Evolutionary conservation across 148 eudicot species (phyloP).

Genomic region (Rhododendron williamsianum): DNA sequence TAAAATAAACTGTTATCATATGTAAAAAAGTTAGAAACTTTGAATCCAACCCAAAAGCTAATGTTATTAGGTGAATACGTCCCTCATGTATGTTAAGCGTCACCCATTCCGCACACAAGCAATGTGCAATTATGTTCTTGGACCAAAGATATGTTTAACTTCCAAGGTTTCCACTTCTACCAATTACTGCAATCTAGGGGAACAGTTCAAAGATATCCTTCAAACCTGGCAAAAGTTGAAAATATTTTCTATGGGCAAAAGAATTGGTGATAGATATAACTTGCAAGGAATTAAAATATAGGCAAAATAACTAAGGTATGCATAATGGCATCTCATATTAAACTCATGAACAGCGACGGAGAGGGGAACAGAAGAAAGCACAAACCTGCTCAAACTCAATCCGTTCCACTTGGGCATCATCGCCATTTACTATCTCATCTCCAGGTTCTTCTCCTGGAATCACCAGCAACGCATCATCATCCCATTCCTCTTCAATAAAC

Average conservation of each 20-base stretch:
- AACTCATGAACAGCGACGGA: neutral
- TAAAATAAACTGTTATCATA: neutral
- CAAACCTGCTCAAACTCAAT: slow-evolving; percentile 26
- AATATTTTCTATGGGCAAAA: neutral
- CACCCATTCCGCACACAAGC: neutral
- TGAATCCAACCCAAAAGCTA: neutral
- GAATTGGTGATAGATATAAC: neutral
- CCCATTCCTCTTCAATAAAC: slow-evolving; percentile 42
- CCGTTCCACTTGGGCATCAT: slow-evolving; percentile 50
- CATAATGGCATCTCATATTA: neutral
- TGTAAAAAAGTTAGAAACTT: neutral
- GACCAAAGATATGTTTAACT: neutral
- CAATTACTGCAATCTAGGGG: neutral
- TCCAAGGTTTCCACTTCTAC: neutral
- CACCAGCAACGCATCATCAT: slow-evolving; percentile 27
- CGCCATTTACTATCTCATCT: slow-evolving; percentile 46
- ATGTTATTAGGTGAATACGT: neutral
- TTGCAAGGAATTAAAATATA: neutral
- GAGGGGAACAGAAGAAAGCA: neutral
- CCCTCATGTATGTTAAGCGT: neutral
- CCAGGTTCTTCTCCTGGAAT: slow-evolving; percentile 62
- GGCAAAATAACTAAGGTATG: neutral
- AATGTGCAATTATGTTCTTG: neutral
- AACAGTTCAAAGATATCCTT: neutral
- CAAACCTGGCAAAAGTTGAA: neutral